Base-by-base conservation (phyloP, 768 basidiomycete genomes). In the Podaxis sp. region DNA sequence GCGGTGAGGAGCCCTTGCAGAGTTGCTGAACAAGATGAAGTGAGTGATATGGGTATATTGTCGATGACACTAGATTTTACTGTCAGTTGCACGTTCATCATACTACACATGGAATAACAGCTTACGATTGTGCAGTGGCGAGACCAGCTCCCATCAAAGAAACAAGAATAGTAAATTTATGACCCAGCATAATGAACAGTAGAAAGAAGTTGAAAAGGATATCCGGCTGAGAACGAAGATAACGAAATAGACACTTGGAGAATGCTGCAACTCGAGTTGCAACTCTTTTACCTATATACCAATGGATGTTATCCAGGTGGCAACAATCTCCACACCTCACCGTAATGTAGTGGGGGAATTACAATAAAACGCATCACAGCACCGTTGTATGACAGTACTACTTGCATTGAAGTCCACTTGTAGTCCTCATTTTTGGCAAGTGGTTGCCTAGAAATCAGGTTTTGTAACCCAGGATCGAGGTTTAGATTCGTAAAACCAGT, bases 11-110 rank as follows among this genome's bases (percentile, higher is more conserved):
- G 64, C 33, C 65, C 64, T 24, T 77, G 66, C 37, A 91, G 66
- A 12, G 85, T 73, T 19, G 69, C 60, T 59, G 79, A 72, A 71
- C 90, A 91, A 61, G 73, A 67, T 1, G 75, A 66, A 0, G 86
- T 85, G 38, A 89, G 57, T n/a, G 76, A 77, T 49, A 68, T 66
- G 59, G 66, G n/a, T 53, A 64, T 59, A 2, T 27, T 43, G 24
- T 52, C 22, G 1, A 50, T 22, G 19, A 51, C 52, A 63, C 46
- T 25, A 57, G 27, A 24, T 33, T 51, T 25, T 33, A 17, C 33
- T 57, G 63, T 55, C 54, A 29, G 17, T 38, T 19, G 67, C 47
- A 33, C 22, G 53, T 47, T 46, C 9, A 58, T 50, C 41, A 37
- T 25, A 15, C 27, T 47, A 3, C 63, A 41, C 0, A 17, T 24